Percentiles rank a stretch among this genome's conserved stretches.
phyloP scores from a whole-genome alignment of 148 eudicot species.

The Spergularia bocconei region DNA sequence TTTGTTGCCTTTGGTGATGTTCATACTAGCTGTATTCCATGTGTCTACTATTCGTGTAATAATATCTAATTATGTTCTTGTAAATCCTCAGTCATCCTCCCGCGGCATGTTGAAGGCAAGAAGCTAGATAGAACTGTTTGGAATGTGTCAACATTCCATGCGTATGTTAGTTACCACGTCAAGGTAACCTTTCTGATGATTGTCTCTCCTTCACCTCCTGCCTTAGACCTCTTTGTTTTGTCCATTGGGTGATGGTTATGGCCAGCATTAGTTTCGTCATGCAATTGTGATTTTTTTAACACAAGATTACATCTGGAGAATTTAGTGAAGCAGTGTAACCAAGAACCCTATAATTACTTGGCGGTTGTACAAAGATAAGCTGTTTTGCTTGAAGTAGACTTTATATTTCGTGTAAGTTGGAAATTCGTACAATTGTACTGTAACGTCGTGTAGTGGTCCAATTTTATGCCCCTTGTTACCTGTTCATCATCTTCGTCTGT shows the following conservation, averaged over 20 bases:
- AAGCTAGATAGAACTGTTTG: conserved; percentile 89
- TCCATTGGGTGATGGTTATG: neutral
- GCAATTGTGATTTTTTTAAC: neutral
- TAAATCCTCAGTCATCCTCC: conserved; percentile 58
- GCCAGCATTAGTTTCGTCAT: neutral
- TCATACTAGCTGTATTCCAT: conserved; percentile 11
- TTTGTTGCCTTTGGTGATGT: conserved; percentile 79
- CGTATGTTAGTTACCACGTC: conserved; percentile 91
- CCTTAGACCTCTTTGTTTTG: neutral
- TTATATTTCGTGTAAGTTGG: neutral
- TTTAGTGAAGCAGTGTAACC: neutral
- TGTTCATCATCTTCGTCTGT: too few species aligned
- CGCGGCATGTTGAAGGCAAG: conserved; percentile 89
- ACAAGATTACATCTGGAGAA: neutral
- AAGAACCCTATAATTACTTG: neutral
- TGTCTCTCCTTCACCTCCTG: neutral
- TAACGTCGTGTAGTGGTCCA: neutral
- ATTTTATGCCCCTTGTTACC: neutral
- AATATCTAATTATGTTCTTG: conserved; percentile 19
- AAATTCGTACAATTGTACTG: neutral
- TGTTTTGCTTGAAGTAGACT: neutral
- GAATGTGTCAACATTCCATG: conserved; percentile 86
- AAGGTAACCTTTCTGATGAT: conserved; percentile 54
- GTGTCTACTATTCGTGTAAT: neutral
- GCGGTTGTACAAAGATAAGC: too few species aligned